Evolutionary conservation across 1,284 basidiomycete genomes (phyloP).

Genomic region (Sanghuangporus sanghuang): DNA sequence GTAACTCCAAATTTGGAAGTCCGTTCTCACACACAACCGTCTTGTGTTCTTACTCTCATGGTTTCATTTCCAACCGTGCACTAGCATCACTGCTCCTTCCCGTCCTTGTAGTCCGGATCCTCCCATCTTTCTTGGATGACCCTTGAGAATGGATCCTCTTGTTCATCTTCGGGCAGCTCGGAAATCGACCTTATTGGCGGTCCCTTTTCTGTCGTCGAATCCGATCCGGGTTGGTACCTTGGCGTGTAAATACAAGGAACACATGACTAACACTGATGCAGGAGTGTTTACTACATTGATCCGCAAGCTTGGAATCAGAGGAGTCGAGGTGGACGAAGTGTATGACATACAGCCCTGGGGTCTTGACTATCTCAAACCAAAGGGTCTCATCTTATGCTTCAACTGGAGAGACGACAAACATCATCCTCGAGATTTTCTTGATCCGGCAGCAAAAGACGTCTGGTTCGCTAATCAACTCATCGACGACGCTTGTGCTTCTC

Average conservation of each 20-base stretch:
- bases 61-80: background rate
- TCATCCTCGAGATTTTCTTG: conserved; percentile 42
- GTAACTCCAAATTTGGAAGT: background rate
- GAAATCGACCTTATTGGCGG: conserved; percentile 44
- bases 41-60: no score
- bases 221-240: conserved; percentile 44
- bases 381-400: conserved; percentile 58
- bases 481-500: conserved; percentile 58
- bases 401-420: conserved; percentile 45
- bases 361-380: conserved; percentile 47
- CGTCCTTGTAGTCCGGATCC: background rate
- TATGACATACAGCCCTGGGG: conserved; percentile 60
- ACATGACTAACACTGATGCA: conserved; percentile 18
- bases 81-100: background rate
- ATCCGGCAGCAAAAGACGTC: conserved; percentile 47
- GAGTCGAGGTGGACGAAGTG: conserved; percentile 50
- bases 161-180: background rate
- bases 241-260: background rate
- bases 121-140: background rate
- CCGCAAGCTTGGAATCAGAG: conserved; percentile 43
- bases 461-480: conserved; percentile 68
- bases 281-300: conserved; percentile 56
- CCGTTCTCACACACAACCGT: background rate
- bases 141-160: background rate
- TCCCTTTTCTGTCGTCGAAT: conserved; percentile 57